Evolutionary conservation across 1,284 basidiomycete species (phyloP).

Genomic region (Trametes hirsuta): DNA sequence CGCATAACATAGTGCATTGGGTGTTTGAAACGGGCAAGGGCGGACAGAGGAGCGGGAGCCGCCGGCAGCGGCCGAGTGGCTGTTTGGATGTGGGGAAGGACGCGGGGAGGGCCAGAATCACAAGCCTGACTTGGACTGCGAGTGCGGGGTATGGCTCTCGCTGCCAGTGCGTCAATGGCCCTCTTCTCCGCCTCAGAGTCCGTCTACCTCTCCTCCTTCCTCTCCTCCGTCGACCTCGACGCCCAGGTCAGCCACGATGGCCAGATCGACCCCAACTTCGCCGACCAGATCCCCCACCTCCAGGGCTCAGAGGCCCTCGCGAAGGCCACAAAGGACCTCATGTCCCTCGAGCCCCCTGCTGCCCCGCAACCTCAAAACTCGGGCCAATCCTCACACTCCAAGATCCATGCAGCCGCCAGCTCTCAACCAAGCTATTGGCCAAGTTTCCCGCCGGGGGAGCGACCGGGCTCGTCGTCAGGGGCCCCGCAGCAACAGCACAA

Average conservation of each 20-base stretch:
- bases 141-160: conserved; percentile 14
- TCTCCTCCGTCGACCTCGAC: conserved; percentile 46
- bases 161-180: conserved; percentile 29
- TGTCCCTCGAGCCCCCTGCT: conserved; percentile 52
- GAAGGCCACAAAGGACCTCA: conserved; percentile 75
- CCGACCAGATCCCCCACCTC: conserved; percentile 36
- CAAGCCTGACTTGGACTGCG: conserved; percentile 17
- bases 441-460: conserved; percentile 16
- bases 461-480: neutral
- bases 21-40: neutral
- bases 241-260: conserved; percentile 36
- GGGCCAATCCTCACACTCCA: neutral
- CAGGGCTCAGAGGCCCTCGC: conserved; percentile 59
- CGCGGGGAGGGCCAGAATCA: conserved; percentile 21
- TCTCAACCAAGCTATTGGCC: conserved; percentile 28
- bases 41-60: neutral
- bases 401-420: conserved; percentile 17
- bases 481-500: neutral
- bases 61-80: conserved; percentile 14
- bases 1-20: no score
- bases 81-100: neutral
- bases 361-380: conserved; percentile 30
- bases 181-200: conserved; percentile 54
- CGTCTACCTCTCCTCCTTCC: conserved; percentile 54
- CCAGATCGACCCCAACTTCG: conserved; percentile 31